A percentile compares a stretch with the other conserved stretches of the same genome.
These are phyloP conservation scores for Coemansia sp. DNA, from an alignment of 192 early-diverging fungal genomes.

Conservation along the genomic window DNA sequence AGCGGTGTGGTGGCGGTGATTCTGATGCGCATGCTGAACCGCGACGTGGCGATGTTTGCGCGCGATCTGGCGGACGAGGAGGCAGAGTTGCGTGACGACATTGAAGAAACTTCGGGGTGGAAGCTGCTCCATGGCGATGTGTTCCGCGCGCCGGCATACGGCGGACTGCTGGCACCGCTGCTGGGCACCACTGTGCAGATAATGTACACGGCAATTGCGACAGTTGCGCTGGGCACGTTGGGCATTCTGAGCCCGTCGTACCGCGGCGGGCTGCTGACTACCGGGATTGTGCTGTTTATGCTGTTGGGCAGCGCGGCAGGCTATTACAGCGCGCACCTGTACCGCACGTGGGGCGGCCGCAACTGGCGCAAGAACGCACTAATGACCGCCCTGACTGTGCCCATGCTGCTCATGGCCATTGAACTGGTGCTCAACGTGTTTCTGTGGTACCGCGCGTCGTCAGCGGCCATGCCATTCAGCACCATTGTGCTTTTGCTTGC, in stretches of 20 bases:
- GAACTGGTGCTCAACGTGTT: slow-evolving; percentile 80
- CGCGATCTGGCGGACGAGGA: slow-evolving; percentile 27
- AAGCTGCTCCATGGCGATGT: slow-evolving; percentile 75
- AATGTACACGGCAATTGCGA: slow-evolving; percentile 54
- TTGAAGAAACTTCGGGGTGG: slow-evolving; percentile 71
- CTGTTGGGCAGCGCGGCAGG: slow-evolving; percentile 57
- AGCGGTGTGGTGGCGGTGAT: slow-evolving; percentile 65
- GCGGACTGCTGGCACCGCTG: slow-evolving; percentile 63
- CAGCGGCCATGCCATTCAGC: slow-evolving; percentile 85
- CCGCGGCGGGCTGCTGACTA: slow-evolving; percentile 59
- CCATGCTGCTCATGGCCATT: slow-evolving; percentile 56
- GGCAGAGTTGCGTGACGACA: slow-evolving; percentile 56
- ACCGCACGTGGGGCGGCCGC: slow-evolving; percentile 62
- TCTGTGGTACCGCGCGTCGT: slow-evolving; percentile 80
- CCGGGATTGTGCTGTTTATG: slow-evolving; percentile 55
- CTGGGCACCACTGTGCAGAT: slow-evolving; percentile 72
- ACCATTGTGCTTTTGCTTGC: slow-evolving; percentile 74
- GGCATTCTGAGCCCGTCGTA: slow-evolving; percentile 63
- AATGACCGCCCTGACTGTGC: slow-evolving; percentile 58
- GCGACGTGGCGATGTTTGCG: slow-evolving; percentile 53
- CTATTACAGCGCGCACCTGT: slow-evolving; percentile 68
- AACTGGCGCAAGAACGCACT: slow-evolving; percentile 68
- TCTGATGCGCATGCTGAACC: slow-evolving; percentile 61
- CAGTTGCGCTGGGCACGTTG: slow-evolving; percentile 55
- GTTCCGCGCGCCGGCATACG: slow-evolving; percentile 62